Evolutionary conservation across 2,329 filamentous ascomycete species (phyloP), one percentile per base, ranked within the genome.

Genomic region (Periconia sp.): DNA sequence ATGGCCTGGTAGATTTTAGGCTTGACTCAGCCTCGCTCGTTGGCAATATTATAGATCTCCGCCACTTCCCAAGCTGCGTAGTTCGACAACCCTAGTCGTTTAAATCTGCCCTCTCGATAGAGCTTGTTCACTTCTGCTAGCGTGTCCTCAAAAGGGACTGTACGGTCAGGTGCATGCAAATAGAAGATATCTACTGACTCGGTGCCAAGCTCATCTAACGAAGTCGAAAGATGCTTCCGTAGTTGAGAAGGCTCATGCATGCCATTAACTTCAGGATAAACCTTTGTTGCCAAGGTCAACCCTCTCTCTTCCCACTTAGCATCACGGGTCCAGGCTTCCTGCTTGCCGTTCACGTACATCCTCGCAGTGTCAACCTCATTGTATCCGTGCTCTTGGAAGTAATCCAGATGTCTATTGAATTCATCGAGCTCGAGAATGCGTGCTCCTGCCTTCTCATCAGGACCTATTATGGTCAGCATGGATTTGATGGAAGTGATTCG

Each of bases 1-100:
- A 70, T 61, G 3, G 56, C 76, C 46, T 79, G 76, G 47, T 77
- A 78, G 5, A 77, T 73, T 3, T 52, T 59, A 0, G 77, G 76
- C 42, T 62, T 63, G 28, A 72, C 59, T 67, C 70, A 79, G 10
- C 66, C 70, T 34, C 76, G 62, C 23, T 51, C 44, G 1, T 63
- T 54, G 54, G 73, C 76, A 3, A 77, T 65, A 50, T 77, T 72
- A 43, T 69, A 72, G 18, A 80, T 74, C 46, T 74, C 65, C 0
- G 73, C 73, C 0, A 79, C 74, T 50, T 80, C 52, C 47, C 50
- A n/a, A n/a, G n/a, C n/a, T n/a, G n/a, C n/a, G n/a, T n/a, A n/a
- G n/a, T n/a, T n/a, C n/a, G n/a, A n/a, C 28, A 79, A 58, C 0
- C 74, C 77, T 24, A 76, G 71, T 1, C 68, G 58, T n/a, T 60